Percentiles rank a stretch among this genome's conserved stretches.
Conservation (phyloP, 2,329 filamentous ascomycete species). For the Pezicula carpinea region DNA sequence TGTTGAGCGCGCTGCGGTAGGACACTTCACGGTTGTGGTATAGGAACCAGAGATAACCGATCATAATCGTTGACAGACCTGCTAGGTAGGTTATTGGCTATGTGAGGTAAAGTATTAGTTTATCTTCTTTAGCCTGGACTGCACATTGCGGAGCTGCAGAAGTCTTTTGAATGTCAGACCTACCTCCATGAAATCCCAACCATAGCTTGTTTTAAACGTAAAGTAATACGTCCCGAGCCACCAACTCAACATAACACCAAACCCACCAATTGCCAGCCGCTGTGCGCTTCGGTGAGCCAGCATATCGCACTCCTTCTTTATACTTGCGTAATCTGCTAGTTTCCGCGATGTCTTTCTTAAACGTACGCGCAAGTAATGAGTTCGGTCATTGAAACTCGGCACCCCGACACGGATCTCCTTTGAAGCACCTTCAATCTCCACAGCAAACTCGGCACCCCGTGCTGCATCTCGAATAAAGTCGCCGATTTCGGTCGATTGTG, state of each 20-base stretch:
- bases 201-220: slow-evolving; percentile 68
- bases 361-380: slow-evolving; percentile 76
- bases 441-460: slow-evolving; percentile 75
- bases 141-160: neutral
- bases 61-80: slow-evolving; percentile 80
- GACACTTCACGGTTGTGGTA: slow-evolving; percentile 88
- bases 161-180: slow-evolving; percentile 52
- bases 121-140: neutral
- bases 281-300: slow-evolving; percentile 75
- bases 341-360: slow-evolving; percentile 66
- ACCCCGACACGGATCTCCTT: slow-evolving; percentile 72
- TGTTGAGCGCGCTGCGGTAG: slow-evolving; percentile 81
- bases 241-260: slow-evolving; percentile 68
- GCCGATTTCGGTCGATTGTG: slow-evolving; percentile 80
- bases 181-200: slow-evolving; percentile 89
- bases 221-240: slow-evolving; percentile 62
- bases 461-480: slow-evolving; percentile 92
- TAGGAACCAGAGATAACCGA: slow-evolving; percentile 88
- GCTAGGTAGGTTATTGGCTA: slow-evolving; percentile 57
- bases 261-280: slow-evolving; percentile 73
- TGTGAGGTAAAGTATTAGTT: neutral
- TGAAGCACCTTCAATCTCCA: slow-evolving; percentile 70
- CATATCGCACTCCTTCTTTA: slow-evolving; percentile 79
- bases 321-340: slow-evolving; percentile 63
- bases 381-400: slow-evolving; percentile 85